Evolutionary conservation across 768 basidiomycete genomes (phyloP).

Genomic region (Boletus eberwhitei): DNA sequence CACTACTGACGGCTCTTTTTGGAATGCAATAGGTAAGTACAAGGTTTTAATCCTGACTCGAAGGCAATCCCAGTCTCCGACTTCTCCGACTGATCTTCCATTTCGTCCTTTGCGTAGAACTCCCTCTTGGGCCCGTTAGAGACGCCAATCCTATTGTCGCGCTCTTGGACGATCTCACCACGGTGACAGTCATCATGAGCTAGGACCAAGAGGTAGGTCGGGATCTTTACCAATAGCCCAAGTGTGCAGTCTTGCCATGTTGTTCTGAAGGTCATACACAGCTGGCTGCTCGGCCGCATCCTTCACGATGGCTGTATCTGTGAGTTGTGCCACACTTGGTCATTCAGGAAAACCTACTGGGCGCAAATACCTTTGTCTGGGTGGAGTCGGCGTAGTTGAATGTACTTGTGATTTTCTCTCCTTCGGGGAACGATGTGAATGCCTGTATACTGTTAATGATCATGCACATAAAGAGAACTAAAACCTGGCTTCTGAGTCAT

Average conservation of each 20-base stretch:
- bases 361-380: constrained; percentile 25
- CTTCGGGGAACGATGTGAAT: constrained; percentile 39
- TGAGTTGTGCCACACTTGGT: neutral
- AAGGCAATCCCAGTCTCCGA: constrained; percentile 33
- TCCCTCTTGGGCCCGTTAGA: constrained; percentile 34
- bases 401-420: constrained; percentile 48
- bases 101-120: constrained; percentile 35
- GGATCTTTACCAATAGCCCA: constrained; percentile 39
- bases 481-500: constrained; percentile 35
- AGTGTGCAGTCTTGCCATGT: too few relatives aligned
- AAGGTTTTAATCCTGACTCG: constrained; percentile 21
- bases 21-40: neutral
- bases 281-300: constrained; percentile 37
- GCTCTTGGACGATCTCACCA: constrained; percentile 26
- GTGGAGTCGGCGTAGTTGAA: neutral
- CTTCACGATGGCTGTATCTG: constrained; percentile 23
- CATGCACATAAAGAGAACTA: neutral
- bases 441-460: constrained; percentile 16
- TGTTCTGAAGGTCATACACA: constrained; percentile 44
- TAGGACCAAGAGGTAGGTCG: constrained; percentile 41
- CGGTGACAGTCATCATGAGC: constrained; percentile 46
- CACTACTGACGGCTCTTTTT: neutral
- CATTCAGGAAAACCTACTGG: constrained; percentile 12
- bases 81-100: constrained; percentile 39
- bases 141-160: constrained; percentile 35